These are phyloP conservation scores for Yueomyces sp. DNA, from an alignment of 805 yeast species.

Conservation along the genomic window DNA sequence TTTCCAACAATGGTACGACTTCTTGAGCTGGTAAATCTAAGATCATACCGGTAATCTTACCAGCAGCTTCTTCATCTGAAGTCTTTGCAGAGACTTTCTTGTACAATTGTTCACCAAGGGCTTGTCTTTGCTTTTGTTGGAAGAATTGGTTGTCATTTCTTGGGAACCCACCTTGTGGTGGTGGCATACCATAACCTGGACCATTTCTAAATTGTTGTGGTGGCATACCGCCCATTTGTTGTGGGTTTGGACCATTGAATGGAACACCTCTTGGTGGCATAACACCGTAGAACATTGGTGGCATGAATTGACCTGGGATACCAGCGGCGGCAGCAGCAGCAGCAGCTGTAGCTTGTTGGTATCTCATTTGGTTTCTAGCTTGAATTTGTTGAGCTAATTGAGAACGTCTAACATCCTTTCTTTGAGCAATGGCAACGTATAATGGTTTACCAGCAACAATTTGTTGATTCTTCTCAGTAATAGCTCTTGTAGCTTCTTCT, in stretches of 20 bases:
- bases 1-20: conserved; percentile 77
- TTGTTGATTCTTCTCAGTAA: conserved; percentile 95
- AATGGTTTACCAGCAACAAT: conserved; percentile 91
- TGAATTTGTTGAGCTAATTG: conserved; percentile 96
- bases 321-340: conserved; percentile 28
- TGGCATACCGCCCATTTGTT: conserved; percentile 60
- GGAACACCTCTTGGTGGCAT: conserved; percentile 79
- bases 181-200: conserved; percentile 81
- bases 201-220: conserved; percentile 62
- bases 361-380: conserved; percentile 96
- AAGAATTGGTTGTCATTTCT: conserved; percentile 36
- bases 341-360: conserved; percentile 84
- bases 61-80: conserved; percentile 88
- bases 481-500: conserved; percentile 98
- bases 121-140: conserved; percentile 90
- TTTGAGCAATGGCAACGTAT: conserved; percentile 97
- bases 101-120: conserved; percentile 94
- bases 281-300: conserved; percentile 29
- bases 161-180: conserved; percentile 43
- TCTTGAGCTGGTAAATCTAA: conserved; percentile 89
- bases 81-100: conserved; percentile 82
- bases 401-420: conserved; percentile 93
- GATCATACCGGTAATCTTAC: conserved; percentile 98
- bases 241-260: conserved; percentile 71
- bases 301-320: conserved; percentile 29